These are phyloP conservation scores for Xylaria palmicola DNA, from an alignment of 495 filamentous ascomycete species.

Conservation along the genomic window DNA sequence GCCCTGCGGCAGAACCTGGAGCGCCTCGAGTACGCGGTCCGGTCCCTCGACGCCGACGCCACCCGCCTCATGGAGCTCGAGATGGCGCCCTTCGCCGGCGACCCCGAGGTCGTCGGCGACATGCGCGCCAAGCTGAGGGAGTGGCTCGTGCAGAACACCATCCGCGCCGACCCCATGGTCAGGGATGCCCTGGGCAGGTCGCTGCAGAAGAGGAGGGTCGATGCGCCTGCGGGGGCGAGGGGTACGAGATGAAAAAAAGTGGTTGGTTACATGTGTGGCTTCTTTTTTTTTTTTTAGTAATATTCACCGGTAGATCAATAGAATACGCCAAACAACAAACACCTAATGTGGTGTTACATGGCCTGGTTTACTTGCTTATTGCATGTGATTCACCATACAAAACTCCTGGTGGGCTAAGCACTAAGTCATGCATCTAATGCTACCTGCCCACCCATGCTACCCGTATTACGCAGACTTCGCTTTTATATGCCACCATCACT, in stretches of 20 bases:
- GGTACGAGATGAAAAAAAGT: constrained; percentile 32
- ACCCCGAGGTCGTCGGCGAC: constrained; percentile 57
- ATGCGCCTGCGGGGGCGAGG: constrained; percentile 55
- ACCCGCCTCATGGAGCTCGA: constrained; percentile 70
- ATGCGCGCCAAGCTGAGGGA: constrained; percentile 69
- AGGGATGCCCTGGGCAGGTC: constrained; percentile 67
- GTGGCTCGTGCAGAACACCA: constrained; percentile 73
- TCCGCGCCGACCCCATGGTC: constrained; percentile 71
- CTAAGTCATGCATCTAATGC: neutral
- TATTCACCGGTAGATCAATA: too few relatives aligned
- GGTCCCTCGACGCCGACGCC: constrained; percentile 64
- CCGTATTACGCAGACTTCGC: neutral
- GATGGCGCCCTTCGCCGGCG: constrained; percentile 76
- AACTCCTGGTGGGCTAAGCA: too few relatives aligned
- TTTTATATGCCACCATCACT: neutral
- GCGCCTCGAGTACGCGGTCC: constrained; percentile 53
- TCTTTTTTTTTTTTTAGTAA: too few relatives aligned
- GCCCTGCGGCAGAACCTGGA: constrained; percentile 51
- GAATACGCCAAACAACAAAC: too few relatives aligned
- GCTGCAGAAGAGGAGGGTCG: constrained; percentile 55
- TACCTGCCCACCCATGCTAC: neutral
- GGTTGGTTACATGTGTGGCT: neutral
- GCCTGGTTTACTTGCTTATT: too few relatives aligned
- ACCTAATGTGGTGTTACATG: too few relatives aligned
- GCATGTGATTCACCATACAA: too few relatives aligned